phyloP scores from a whole-genome alignment of 2,329 filamentous ascomycete species.

The Alternaria triticimaculans region DNA sequence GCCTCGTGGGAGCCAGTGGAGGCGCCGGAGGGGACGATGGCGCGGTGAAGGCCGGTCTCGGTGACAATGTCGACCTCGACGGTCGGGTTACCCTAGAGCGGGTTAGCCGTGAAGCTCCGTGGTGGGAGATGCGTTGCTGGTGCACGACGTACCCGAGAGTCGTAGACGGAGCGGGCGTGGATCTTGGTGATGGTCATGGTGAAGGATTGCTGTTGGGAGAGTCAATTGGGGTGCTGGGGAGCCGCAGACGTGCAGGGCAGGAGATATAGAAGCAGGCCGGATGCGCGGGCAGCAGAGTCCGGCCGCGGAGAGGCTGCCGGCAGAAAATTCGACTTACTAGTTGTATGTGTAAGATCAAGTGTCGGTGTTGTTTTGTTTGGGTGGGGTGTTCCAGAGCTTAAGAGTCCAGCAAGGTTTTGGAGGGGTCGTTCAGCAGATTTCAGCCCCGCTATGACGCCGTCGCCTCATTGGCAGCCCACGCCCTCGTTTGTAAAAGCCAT shows the following conservation, averaged over 20 bases:
- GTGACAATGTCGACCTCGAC: constrained; percentile 98
- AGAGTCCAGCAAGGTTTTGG: constrained; percentile 28
- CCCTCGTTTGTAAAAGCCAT: constrained; percentile 30
- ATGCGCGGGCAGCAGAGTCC: constrained; percentile 34
- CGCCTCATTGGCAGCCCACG: constrained; percentile 29
- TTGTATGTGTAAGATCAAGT: constrained; percentile 28
- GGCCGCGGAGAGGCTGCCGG: constrained; percentile 45
- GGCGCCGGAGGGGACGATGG: constrained; percentile 95
- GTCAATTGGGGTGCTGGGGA: constrained; percentile 32
- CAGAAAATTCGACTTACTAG: constrained; percentile 44
- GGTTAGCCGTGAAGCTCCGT: constrained; percentile 12
- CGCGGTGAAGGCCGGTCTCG: constrained; percentile 94
- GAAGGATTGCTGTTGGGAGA: constrained; percentile 19
- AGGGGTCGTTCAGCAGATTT: constrained; percentile 31
- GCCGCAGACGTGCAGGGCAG: constrained; percentile 16
- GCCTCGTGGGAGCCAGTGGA: constrained; percentile 72
- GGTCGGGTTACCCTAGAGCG: constrained; percentile 80
- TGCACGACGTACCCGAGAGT: constrained; percentile 70
- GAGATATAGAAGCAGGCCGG: constrained; percentile 35
- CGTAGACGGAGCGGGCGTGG: constrained; percentile 81
- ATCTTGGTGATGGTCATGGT: constrained; percentile 75
- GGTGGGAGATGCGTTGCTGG: background rate
- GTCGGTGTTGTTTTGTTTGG: constrained; percentile 36
- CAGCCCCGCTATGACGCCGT: constrained; percentile 31
- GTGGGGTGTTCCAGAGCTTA: constrained; percentile 28